phyloP scores from a whole-genome alignment of 2,329 filamentous ascomycete genomes.

The Akanthomyces dipterigenus region DNA sequence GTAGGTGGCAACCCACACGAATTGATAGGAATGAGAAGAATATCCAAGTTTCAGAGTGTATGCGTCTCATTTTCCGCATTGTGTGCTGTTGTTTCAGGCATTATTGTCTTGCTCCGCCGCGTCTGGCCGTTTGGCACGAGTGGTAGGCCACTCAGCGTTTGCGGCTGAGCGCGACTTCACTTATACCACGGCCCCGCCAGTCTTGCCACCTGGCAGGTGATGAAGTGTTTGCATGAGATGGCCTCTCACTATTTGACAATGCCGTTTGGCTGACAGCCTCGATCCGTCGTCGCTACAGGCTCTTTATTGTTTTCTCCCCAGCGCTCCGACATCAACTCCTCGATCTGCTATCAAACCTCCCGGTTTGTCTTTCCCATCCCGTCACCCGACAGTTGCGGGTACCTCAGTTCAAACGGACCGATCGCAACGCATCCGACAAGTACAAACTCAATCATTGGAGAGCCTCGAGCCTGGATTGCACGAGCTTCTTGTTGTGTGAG shows the following conservation, averaged over 20 bases:
- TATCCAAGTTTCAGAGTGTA: neutral
- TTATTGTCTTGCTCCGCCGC: neutral
- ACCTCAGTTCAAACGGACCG: too few relatives aligned
- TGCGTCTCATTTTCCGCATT: neutral
- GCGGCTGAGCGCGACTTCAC: neutral
- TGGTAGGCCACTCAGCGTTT: neutral
- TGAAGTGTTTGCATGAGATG: neutral
- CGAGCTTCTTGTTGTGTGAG: too few relatives aligned
- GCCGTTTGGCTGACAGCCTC: neutral
- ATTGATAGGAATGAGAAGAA: slow-evolving; percentile 11
- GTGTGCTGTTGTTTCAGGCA: neutral
- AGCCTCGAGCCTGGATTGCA: too few relatives aligned
- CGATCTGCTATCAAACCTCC: too few relatives aligned
- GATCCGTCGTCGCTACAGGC: neutral
- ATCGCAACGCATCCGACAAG: too few relatives aligned
- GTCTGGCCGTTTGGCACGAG: neutral
- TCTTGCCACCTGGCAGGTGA: neutral
- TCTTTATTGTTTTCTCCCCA: neutral
- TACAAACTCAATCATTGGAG: too few relatives aligned
- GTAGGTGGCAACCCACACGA: neutral
- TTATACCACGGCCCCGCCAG: neutral
- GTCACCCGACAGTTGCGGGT: neutral
- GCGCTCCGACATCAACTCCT: neutral
- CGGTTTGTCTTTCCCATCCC: neutral
- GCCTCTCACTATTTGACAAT: neutral